Conservation (phyloP, 345 rosid species). For the Linum usitatissimum region DNA sequence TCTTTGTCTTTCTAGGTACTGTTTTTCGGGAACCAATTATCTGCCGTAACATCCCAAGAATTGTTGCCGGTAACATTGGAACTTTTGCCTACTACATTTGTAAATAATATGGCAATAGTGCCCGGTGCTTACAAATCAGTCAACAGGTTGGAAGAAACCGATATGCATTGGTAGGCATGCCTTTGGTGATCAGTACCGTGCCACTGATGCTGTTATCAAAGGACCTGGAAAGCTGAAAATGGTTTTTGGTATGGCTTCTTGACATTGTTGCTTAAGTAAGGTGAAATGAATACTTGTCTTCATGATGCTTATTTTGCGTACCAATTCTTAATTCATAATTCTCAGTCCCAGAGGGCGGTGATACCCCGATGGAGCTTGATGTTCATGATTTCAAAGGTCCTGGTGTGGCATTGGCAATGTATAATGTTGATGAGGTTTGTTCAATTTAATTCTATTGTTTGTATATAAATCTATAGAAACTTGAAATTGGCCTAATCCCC, state of each 20-base stretch:
- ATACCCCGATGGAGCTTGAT: constrained; percentile 51
- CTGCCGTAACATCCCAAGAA: constrained; percentile 75
- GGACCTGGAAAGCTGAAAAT: constrained; percentile 95
- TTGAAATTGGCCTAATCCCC: constrained; percentile 9
- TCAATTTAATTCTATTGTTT: constrained; percentile 8
- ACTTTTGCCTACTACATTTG: neutral
- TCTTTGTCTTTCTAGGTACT: constrained; percentile 47
- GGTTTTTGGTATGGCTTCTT: constrained; percentile 63
- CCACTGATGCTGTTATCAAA: constrained; percentile 56
- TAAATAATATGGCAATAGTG: constrained; percentile 4
- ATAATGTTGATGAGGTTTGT: constrained; percentile 85
- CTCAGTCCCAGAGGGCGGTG: constrained; percentile 72
- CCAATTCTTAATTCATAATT: constrained; percentile 10
- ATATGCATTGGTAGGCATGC: constrained; percentile 99
- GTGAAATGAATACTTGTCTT: neutral
- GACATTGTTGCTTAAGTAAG: constrained; percentile 13
- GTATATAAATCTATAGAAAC: constrained; percentile 1
- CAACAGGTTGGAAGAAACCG: constrained; percentile 85
- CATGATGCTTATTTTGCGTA: constrained; percentile 2
- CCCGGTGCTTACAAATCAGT: constrained; percentile 11
- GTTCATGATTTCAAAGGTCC: constrained; percentile 82
- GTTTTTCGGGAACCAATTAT: constrained; percentile 96
- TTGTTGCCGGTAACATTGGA: constrained; percentile 60
- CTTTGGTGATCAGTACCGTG: constrained; percentile 98
- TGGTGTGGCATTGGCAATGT: constrained; percentile 93